A percentile compares a stretch with the other conserved stretches of the same genome.
Conservation (phyloP, 2,329 filamentous ascomycete species). For the Penicillium capsulatum region DNA sequence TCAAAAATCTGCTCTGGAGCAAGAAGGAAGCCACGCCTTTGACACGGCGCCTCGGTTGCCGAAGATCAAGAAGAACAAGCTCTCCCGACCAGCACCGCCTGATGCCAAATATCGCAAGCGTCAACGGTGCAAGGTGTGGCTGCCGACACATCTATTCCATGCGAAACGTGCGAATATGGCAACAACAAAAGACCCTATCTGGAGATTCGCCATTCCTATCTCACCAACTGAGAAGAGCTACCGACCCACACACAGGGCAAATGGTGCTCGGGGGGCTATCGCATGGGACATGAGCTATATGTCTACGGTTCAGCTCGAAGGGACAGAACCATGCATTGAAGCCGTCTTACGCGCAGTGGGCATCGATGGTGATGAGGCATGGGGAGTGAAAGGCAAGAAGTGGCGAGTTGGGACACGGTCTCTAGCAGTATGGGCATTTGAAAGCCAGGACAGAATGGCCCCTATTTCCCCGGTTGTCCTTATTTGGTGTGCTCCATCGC, state of each 20-base stretch:
- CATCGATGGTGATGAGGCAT: slow-evolving; percentile 55
- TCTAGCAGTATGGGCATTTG: slow-evolving; percentile 56
- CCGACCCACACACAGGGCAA: slow-evolving; percentile 76
- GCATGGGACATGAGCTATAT: slow-evolving; percentile 95
- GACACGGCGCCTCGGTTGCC: slow-evolving; percentile 46
- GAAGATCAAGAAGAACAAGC: slow-evolving; percentile 65
- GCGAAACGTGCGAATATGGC: slow-evolving; percentile 90
- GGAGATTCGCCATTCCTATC: slow-evolving; percentile 82
- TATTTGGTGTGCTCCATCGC: slow-evolving; percentile 62
- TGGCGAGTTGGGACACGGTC: slow-evolving; percentile 64
- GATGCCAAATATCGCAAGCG: slow-evolving; percentile 75
- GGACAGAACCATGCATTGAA: slow-evolving; percentile 59
- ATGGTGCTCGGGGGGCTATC: slow-evolving; percentile 69
- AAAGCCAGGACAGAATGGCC: slow-evolving; percentile 50
- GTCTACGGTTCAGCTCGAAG: slow-evolving; percentile 76
- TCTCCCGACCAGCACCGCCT: slow-evolving; percentile 61
- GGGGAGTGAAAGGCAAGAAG: slow-evolving; percentile 61
- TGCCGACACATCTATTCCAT: slow-evolving; percentile 92
- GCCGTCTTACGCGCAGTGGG: slow-evolving; percentile 64
- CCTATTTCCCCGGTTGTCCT: slow-evolving; percentile 68
- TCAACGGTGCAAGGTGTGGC: slow-evolving; percentile 84
- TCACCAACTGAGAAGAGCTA: slow-evolving; percentile 89
- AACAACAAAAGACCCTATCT: slow-evolving; percentile 69
- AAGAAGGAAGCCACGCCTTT: slow-evolving; percentile 28
- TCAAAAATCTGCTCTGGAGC: slow-evolving; percentile 18